These are phyloP conservation scores for Botryosphaeria dothidea DNA, from an alignment of 2,329 filamentous ascomycete species.

Conservation along the genomic window DNA sequence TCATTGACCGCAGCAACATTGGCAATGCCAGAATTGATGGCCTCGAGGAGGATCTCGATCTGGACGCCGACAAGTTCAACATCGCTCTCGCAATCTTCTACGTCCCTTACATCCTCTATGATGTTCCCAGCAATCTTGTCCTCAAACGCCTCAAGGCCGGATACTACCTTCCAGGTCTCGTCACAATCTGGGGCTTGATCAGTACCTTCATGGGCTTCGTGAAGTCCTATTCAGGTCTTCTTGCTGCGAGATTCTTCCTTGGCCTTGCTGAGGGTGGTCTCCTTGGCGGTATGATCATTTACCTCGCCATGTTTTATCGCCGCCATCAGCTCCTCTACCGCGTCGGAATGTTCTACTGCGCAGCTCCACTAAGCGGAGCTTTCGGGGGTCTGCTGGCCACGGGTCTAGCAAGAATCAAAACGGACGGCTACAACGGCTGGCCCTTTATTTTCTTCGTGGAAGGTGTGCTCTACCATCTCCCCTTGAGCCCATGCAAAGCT, in stretches of 20 bases:
- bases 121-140: slow-evolving; percentile 44
- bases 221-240: slow-evolving; percentile 40
- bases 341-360: slow-evolving; percentile 40
- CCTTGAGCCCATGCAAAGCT: not conserved
- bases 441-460: slow-evolving; percentile 40
- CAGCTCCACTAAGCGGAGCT: slow-evolving; percentile 41
- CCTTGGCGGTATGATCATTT: slow-evolving; percentile 43
- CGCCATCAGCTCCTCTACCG: slow-evolving; percentile 44
- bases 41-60: slow-evolving; percentile 39
- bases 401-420: slow-evolving; percentile 42
- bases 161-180: slow-evolving; percentile 42
- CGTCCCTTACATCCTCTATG: slow-evolving; percentile 44
- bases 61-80: slow-evolving; percentile 45
- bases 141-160: slow-evolving; percentile 44
- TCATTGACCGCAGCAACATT: slow-evolving; percentile 47
- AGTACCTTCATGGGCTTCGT: slow-evolving; percentile 45
- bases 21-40: slow-evolving; percentile 48
- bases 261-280: slow-evolving; percentile 46
- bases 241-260: slow-evolving; percentile 43
- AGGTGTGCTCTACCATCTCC: not conserved
- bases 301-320: slow-evolving; percentile 45
- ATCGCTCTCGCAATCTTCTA: slow-evolving; percentile 48
- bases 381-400: slow-evolving; percentile 47
- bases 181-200: slow-evolving; percentile 43
- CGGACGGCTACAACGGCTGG: slow-evolving; percentile 41